Evolutionary conservation across 495 filamentous ascomycete genomes (phyloP).

Genomic region (Podospora appendiculata): DNA sequence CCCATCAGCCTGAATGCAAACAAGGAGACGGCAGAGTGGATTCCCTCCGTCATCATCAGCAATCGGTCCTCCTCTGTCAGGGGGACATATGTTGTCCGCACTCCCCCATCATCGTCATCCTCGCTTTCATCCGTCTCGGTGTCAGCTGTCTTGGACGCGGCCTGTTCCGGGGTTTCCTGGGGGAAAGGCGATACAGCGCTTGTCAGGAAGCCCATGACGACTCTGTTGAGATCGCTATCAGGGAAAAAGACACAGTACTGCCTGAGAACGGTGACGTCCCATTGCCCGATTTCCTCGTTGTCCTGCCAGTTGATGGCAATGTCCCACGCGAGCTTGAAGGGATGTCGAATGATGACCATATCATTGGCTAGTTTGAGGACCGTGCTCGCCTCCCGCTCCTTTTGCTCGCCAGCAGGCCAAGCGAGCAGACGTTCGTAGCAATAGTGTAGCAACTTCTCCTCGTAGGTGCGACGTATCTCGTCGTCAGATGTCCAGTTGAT

Average conservation of each 20-base stretch:
- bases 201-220: constrained; percentile 70
- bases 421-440: constrained; percentile 69
- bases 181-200: constrained; percentile 85
- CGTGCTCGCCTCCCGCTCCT: constrained; percentile 57
- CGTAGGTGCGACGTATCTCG: constrained; percentile 70
- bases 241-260: constrained; percentile 83
- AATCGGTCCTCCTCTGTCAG: constrained; percentile 64
- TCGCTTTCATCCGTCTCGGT: constrained; percentile 34
- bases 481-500: constrained; percentile 90
- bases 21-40: constrained; percentile 64
- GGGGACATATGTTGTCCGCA: constrained; percentile 38
- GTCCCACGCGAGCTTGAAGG: constrained; percentile 83
- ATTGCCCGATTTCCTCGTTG: constrained; percentile 57
- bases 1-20: constrained; percentile 79
- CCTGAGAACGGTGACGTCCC: constrained; percentile 65
- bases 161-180: constrained; percentile 16
- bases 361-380: constrained; percentile 71
- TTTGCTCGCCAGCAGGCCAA: constrained; percentile 51
- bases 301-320: constrained; percentile 87
- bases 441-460: constrained; percentile 82
- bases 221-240: constrained; percentile 68
- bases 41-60: constrained; percentile 75
- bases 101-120: constrained; percentile 45
- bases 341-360: constrained; percentile 94
- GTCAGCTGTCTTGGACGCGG: constrained; percentile 12